Evolutionary conservation across 2,329 filamentous ascomycete species (phyloP), one percentile per base, ranked within the genome.

Genomic region (Botrytis aclada): DNA sequence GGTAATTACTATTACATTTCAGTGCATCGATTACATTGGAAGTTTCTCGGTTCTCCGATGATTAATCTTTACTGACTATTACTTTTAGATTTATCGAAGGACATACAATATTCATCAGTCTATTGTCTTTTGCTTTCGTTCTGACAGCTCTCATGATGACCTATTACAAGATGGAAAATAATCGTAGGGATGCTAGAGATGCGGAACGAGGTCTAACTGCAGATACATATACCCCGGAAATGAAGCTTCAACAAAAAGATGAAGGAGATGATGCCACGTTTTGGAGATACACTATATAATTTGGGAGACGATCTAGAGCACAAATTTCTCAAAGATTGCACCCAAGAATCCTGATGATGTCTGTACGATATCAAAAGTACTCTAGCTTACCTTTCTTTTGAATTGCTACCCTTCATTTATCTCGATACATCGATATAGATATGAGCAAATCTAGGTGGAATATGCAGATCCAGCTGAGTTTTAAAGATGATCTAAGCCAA

Each of bases 111-210:
- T 80, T 87, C 54, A 83, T 87, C 39, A 84, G 80, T 0, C 74
- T 83, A 37, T 78, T 76, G 14, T 81, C 80, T 75, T 86, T 89
- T 84, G 84, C 85, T 29, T 83, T 85, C 73, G 72, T 83, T 66
- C 82, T 90, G 20, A 86, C 84, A 61, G 79, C 84, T 62, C 82
- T 86, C 77, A 90, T 90, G 88, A 87, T 86, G 32, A 79, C 84
- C 41, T 90, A 89, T 81, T 85, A 88, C 39, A 83, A 86, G 58
- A 80, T 83, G 60, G 88, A 90, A 83, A 90, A 90, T 74, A 81
- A 82, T 7, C 83, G 87, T 66, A 83, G 89, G 22, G 86, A 89
- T 77, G 75, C 76, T 74, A 47, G 74, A 18, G 72, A 77, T 60
- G 47, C 29, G 34, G 79, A 80, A 61, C 77, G 83, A 71, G 82